Percentiles rank a stretch among this genome's conserved stretches.
Conservation (phyloP, 495 filamentous ascomycete species). For the Cercophora samala region DNA sequence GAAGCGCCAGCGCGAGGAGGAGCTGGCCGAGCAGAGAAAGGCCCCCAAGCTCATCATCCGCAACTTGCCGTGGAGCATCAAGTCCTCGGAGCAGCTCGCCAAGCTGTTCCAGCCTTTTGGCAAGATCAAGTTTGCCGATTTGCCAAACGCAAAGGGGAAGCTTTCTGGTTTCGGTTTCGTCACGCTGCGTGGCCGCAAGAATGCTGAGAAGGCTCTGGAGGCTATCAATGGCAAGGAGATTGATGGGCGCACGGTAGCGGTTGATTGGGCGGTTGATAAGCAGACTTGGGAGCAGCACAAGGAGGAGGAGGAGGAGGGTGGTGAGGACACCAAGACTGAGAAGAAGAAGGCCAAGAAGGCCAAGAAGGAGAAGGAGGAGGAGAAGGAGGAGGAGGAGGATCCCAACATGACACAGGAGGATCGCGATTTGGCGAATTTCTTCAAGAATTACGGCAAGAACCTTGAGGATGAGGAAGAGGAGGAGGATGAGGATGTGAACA, state of each 20-base stretch:
- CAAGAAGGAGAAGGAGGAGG: conserved; percentile 41
- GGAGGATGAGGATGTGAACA: conserved; percentile 36
- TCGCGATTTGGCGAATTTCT: conserved; percentile 30
- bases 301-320: conserved; percentile 37
- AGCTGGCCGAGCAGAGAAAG: conserved; percentile 51
- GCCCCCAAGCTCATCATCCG: conserved; percentile 87
- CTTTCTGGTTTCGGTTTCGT: conserved; percentile 91
- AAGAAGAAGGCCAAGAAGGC: conserved; percentile 75
- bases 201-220: conserved; percentile 85
- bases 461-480: conserved; percentile 51
- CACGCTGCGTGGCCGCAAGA: conserved; percentile 78
- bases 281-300: conserved; percentile 69
- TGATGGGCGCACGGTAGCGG: conserved; percentile 80
- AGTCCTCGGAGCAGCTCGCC: conserved; percentile 71
- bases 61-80: conserved; percentile 96
- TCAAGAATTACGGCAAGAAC: conserved; percentile 35
- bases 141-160: conserved; percentile 72
- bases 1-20: conserved; percentile 58
- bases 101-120: conserved; percentile 80
- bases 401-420: conserved; percentile 42
- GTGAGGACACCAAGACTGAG: conserved; percentile 38
- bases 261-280: conserved; percentile 96
- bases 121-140: conserved; percentile 75
- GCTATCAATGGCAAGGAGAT: conserved; percentile 84
- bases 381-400: conserved; percentile 41